Evolutionary conservation across 2,329 filamentous ascomycete genomes (phyloP).

Genomic region (Trichoderma afroharzianum): DNA sequence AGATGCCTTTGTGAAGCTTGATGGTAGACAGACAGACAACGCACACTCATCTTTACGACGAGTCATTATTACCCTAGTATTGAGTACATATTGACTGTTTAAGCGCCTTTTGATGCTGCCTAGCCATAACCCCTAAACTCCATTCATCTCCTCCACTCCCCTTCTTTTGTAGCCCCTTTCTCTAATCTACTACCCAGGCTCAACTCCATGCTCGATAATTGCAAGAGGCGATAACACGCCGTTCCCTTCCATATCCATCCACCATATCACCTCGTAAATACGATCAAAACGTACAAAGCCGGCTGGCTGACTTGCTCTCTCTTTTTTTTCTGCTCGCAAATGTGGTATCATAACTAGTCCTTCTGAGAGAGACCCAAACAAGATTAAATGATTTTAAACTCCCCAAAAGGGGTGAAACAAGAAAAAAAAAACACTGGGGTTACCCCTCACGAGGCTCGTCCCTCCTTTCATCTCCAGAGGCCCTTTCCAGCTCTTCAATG

Average conservation of each 20-base stretch:
- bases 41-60: neutral
- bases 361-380: neutral
- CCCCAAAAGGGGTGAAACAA: neutral
- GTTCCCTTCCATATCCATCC: neutral
- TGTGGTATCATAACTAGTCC: slow-evolving; percentile 7
- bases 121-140: neutral
- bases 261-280: neutral
- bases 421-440: neutral
- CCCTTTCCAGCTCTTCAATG: slow-evolving; percentile 32
- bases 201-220: neutral
- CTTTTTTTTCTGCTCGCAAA: neutral
- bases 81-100: neutral
- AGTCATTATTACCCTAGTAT: neutral
- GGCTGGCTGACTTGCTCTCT: neutral
- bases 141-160: neutral
- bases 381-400: neutral
- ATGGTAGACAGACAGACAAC: too few species aligned
- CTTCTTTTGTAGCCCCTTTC: neutral
- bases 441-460: neutral
- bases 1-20: neutral
- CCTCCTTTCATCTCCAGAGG: neutral
- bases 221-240: neutral
- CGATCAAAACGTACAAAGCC: neutral
- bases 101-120: neutral
- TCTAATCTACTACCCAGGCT: neutral